Conservation (phyloP, 306 rosid species). For the Betula pendula region DNA sequence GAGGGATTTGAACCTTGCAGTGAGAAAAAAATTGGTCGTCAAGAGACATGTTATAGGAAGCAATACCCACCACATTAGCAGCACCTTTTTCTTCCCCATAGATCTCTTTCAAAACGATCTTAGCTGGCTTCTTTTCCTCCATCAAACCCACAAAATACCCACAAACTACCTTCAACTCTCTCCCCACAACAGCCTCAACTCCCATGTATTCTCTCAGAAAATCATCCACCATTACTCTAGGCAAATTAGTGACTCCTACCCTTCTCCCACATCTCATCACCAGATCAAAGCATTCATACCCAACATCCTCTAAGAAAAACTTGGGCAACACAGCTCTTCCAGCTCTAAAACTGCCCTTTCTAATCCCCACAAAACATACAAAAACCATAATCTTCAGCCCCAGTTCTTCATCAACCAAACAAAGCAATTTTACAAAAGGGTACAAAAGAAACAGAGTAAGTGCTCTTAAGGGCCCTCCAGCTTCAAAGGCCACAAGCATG, state of each 20-base stretch:
- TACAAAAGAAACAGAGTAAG: neutral
- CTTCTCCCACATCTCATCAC: conserved; percentile 3
- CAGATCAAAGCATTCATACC: neutral
- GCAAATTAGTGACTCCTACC: neutral
- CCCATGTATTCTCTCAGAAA: conserved; percentile 6
- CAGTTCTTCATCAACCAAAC: neutral
- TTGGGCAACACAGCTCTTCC: conserved; percentile 2
- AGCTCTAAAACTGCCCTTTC: neutral
- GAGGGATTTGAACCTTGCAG: neutral
- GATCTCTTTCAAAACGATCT: neutral
- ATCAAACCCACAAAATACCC: conserved; percentile 5
- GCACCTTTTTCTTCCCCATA: neutral
- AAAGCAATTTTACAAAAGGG: neutral
- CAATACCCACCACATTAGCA: neutral
- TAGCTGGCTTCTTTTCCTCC: neutral
- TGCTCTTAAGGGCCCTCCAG: conserved; percentile 4
- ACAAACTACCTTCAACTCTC: conserved; percentile 7
- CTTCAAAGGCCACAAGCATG: conserved; percentile 7
- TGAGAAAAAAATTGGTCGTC: neutral
- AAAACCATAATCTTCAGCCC: conserved; percentile 3
- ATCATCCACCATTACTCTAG: neutral
- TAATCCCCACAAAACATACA: conserved; percentile 3
- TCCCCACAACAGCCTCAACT: conserved; percentile 1
- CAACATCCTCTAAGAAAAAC: conserved; percentile 3
- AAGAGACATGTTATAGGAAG: neutral